Evolutionary conservation across 176 grass and related monocot genomes (phyloP), one percentile per base, ranked within the genome.

Genomic region (Stipa capillata): DNA sequence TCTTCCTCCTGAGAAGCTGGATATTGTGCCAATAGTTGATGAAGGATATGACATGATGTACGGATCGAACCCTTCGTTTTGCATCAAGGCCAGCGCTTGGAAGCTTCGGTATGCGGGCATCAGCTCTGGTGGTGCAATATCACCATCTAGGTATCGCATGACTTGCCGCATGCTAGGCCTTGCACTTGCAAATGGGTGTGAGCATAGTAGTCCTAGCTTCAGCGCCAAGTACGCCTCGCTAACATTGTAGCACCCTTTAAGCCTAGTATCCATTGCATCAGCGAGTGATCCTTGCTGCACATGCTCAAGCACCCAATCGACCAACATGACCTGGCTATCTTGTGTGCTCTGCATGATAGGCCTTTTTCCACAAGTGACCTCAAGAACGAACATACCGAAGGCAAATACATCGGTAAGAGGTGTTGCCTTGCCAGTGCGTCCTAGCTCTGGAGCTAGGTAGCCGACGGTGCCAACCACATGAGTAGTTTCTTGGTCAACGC

Each of bases 381-480:
- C 72, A 23, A 75, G 72, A 39, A 75, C n/a, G 15, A 75, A 75
- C 24, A 27, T 28, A 57, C 72, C 72, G 6, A 57, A 75, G 72
- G 72, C 52, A 4, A 75, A 75, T 25, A 58, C 35, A 12, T 75
- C 72, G 0, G 72, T 18, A 75, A 25, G 14, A 29, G 51, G 51
- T 27, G 51, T 41, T 9, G 72, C 72, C 36, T 75, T 75, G 36
- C 72, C 72, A 1, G 51, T 75, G 15, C 52, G 52, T 57, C 34
- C 72, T 57, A 75, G 52, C 72, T 75, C 72, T 27, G 72, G 72
- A 57, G 72, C 72, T 57, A 75, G 72, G 72, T 75, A 75, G 27
- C 72, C 72, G 18, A 75, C 57, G 52, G 72, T 75, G 23, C 72
- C 72, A n/a, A 76, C 73, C 25, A 76, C 73, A 17, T 57, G 73